Base-by-base conservation (phyloP, 78 protist genomes). In the Dictyostelium firmibasis region DNA sequence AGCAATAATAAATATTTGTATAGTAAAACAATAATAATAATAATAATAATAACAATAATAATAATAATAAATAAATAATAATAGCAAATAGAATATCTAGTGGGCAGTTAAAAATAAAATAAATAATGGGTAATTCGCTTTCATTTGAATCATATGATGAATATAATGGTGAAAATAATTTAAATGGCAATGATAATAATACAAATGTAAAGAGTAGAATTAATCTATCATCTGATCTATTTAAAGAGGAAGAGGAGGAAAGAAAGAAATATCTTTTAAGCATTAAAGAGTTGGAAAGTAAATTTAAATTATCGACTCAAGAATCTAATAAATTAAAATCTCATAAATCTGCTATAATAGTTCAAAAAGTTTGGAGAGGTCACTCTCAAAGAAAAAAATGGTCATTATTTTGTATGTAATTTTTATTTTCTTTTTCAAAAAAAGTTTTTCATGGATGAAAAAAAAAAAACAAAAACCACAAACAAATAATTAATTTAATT, bases 351-450 rank as follows among this genome's bases (percentile, higher is more conserved):
- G 93, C 93, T 16, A 75, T 87, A 0, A 3, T 62, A 16, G 78
- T 87, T 87, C 93, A 87, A 64, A 87, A 87, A 74, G 18, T 50
- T 78, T 87, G 93, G 93, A 87, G 81, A 64, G 93, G 93, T 43
- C 67, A 43, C 35, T 31, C 78, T 16, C 93, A 87, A 38, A 76
- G 93, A 64, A 76, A 69, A 20, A 87, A 87, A 60, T 87, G 72
- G 62, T 27, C 47, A 41, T 29, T 87, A 29, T 87, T 87, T 64
- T 44, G 91, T 84, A 84, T 14, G 91, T 57, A 79, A 27, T 76
- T 38, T 14, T 18, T 33, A 25, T 9, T n/a, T 11, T 10, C 10
- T 78, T 31, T 5, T 62, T 60, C 8, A 60, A 23, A 60, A 60
- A 60, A 60, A 60, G n/a, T n/a, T n/a, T n/a, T n/a, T n/a, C n/a